Conservation (phyloP, 768 basidiomycete genomes). For the Trametes sanguinea region DNA sequence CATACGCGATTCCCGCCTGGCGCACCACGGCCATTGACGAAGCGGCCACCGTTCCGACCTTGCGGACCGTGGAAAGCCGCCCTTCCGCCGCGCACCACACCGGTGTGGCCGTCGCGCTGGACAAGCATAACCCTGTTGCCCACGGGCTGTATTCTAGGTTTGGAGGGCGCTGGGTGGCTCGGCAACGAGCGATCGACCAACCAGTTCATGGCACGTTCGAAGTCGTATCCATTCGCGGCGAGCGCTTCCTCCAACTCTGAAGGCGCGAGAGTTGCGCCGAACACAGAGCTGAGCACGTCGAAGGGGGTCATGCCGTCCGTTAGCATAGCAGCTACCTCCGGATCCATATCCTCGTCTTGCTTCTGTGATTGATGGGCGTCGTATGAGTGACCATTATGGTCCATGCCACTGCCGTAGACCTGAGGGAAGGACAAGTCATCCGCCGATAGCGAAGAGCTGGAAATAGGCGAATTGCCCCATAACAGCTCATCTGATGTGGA, state of each 20-base stretch:
- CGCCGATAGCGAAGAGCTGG: constrained; percentile 50
- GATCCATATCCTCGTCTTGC: constrained; percentile 40
- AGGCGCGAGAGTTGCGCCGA: constrained; percentile 86
- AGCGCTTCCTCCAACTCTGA: constrained; percentile 94
- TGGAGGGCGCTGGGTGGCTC: constrained; percentile 40
- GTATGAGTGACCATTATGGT: constrained; percentile 24
- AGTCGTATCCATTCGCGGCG: constrained; percentile 85
- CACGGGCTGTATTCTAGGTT: constrained; percentile 58
- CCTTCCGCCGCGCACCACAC: constrained; percentile 45
- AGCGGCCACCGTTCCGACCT: constrained; percentile 39
- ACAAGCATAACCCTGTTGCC: constrained; percentile 73
- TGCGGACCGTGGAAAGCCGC: constrained; percentile 35
- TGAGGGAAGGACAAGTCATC: constrained; percentile 43
- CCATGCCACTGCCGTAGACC: constrained; percentile 15
- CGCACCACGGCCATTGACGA: constrained; percentile 55
- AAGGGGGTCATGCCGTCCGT: constrained; percentile 97
- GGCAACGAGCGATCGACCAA: constrained; percentile 76
- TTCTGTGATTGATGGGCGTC: constrained; percentile 11
- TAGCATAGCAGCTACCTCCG: constrained; percentile 59
- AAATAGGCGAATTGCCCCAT: constrained; percentile 55
- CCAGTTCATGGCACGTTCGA: constrained; percentile 94
- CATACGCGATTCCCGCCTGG: constrained; percentile 81
- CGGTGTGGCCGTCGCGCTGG: constrained; percentile 50
- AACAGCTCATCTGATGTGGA: constrained; percentile 60
- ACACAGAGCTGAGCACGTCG: constrained; percentile 92